Evolutionary conservation across 192 early-diverging fungal genomes (phyloP).

Genomic region (Mortierella antarctica): DNA sequence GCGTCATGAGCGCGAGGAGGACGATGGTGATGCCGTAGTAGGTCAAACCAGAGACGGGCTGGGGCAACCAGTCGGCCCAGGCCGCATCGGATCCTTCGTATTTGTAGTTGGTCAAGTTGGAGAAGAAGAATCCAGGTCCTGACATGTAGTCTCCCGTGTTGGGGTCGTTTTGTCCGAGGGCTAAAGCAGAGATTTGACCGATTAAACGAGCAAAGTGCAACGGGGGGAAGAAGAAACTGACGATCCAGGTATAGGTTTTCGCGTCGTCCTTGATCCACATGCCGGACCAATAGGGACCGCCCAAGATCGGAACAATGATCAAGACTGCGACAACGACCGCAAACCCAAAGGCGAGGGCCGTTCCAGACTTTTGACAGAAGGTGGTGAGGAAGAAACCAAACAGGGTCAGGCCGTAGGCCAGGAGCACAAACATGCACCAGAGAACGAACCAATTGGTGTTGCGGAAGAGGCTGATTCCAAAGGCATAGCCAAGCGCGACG

Average conservation of each 20-base stretch:
- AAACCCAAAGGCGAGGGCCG: conserved; percentile 35
- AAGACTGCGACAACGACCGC: conserved; percentile 65
- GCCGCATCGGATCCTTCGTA: conserved; percentile 27
- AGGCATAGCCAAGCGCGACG: conserved; percentile 66
- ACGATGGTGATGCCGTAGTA: conserved; percentile 64
- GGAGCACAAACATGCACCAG: conserved; percentile 70
- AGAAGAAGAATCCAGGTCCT: conserved; percentile 68
- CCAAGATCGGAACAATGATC: conserved; percentile 75
- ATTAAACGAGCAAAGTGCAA: conserved; percentile 68
- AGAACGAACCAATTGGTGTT: conserved; percentile 67
- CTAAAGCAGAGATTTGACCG: conserved; percentile 62
- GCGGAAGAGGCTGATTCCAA: conserved; percentile 69
- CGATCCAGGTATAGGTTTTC: conserved; percentile 9
- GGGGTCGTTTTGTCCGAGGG: conserved; percentile 50
- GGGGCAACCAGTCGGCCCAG: conserved; percentile 48
- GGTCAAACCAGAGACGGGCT: conserved; percentile 63
- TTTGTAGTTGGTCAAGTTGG: conserved; percentile 50
- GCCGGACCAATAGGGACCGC: conserved; percentile 68
- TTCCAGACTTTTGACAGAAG: conserved; percentile 67
- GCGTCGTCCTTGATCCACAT: conserved; percentile 33
- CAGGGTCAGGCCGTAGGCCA: conserved; percentile 76
- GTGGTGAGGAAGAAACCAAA: conserved; percentile 74
- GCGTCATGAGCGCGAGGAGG: conserved; percentile 65
- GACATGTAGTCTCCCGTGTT: conserved; percentile 61
- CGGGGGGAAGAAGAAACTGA: conserved; percentile 59